Conservation (phyloP, 345 rosid genomes). For the Balakata baccata region DNA sequence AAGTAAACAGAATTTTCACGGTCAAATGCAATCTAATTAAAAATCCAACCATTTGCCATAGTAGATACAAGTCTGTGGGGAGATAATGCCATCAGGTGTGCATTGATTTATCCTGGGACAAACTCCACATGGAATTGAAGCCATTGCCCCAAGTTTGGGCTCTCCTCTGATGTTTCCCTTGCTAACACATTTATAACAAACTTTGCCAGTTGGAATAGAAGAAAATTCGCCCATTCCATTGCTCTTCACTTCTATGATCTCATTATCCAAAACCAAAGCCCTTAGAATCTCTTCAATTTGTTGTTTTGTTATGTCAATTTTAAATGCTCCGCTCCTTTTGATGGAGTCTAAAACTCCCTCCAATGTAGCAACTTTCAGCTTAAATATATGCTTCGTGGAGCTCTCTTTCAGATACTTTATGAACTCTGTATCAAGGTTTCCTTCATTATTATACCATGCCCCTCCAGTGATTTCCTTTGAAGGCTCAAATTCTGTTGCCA, state of each 20-base stretch:
- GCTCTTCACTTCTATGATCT: conserved; percentile 56
- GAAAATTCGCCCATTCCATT: conserved; percentile 55
- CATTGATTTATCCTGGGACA: conserved; percentile 63
- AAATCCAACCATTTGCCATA: conserved; percentile 73
- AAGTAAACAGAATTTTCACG: not conserved
- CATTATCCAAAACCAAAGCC: conserved; percentile 66
- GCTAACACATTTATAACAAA: conserved; percentile 45
- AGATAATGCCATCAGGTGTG: conserved; percentile 64
- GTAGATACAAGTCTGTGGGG: conserved; percentile 60
- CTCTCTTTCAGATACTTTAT: conserved; percentile 39
- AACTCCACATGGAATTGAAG: conserved; percentile 77
- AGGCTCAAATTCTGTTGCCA: conserved; percentile 65
- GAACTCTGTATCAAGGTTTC: conserved; percentile 46
- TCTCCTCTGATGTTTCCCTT: conserved; percentile 37
- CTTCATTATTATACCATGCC: conserved; percentile 64
- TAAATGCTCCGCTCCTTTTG: conserved; percentile 32
- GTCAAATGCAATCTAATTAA: conserved; percentile 18
- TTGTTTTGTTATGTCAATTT: conserved; percentile 31
- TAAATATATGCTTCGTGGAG: conserved; percentile 38
- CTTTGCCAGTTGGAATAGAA: conserved; percentile 40
- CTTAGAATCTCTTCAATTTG: conserved; percentile 58
- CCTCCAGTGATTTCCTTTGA: conserved; percentile 71
- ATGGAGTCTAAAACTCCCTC: conserved; percentile 40
- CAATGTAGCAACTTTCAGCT: conserved; percentile 44
- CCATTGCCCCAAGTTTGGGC: conserved; percentile 46